These are phyloP conservation scores for Neoascochyta sp. DNA, from an alignment of 2,329 filamentous ascomycete species.

Conservation along the genomic window DNA sequence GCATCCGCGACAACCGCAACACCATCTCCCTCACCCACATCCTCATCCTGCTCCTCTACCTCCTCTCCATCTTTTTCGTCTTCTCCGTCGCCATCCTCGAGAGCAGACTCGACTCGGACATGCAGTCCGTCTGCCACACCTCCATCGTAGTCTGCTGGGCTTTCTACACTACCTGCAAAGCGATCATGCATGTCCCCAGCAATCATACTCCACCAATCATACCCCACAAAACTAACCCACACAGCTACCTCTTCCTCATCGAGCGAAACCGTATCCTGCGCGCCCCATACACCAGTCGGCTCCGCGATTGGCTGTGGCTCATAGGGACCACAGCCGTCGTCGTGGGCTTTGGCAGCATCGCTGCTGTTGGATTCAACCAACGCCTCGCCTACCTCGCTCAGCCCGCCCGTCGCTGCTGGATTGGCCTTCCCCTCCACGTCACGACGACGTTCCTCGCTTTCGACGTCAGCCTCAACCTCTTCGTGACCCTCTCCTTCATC, in stretches of 20 bases:
- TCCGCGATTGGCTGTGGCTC: slow-evolving; percentile 37
- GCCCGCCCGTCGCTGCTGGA: slow-evolving; percentile 36
- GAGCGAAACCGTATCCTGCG: slow-evolving; percentile 42
- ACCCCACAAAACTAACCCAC: not conserved
- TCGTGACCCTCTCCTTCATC: slow-evolving; percentile 41
- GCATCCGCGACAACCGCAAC: slow-evolving; percentile 1
- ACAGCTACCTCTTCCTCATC: slow-evolving; percentile 42
- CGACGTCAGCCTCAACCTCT: slow-evolving; percentile 39
- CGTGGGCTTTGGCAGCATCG: slow-evolving; percentile 29
- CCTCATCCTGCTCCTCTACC: slow-evolving; percentile 35
- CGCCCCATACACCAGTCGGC: slow-evolving; percentile 28
- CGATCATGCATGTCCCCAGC: slow-evolving; percentile 10
- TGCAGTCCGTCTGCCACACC: slow-evolving; percentile 25
- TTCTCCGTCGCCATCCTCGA: slow-evolving; percentile 32
- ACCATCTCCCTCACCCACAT: slow-evolving; percentile 17
- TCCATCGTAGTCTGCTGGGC: slow-evolving; percentile 39
- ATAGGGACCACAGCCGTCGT: slow-evolving; percentile 22
- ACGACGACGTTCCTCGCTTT: slow-evolving; percentile 38
- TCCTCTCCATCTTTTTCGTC: slow-evolving; percentile 36
- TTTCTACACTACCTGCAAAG: slow-evolving; percentile 23
- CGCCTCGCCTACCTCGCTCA: slow-evolving; percentile 32
- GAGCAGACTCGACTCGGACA: slow-evolving; percentile 27
- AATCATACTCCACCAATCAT: too few relatives aligned
- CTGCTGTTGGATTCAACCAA: slow-evolving; percentile 24
- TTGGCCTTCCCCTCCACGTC: slow-evolving; percentile 38